Base-by-base conservation (phyloP, 2,329 filamentous ascomycete species). In the Ilyonectria mors-panacis region DNA sequence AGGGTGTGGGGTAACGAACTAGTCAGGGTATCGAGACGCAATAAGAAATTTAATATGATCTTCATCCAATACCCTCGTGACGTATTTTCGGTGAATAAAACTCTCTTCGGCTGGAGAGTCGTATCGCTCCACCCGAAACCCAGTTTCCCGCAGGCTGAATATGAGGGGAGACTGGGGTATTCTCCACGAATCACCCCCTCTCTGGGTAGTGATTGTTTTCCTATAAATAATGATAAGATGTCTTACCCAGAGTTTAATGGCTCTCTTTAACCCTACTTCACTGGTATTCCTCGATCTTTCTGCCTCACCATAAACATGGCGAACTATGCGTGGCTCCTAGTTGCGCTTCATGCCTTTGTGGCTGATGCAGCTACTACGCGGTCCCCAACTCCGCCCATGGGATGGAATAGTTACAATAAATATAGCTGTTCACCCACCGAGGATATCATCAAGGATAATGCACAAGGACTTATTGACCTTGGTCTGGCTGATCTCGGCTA, bases 331-430 rank as follows among this genome's bases (percentile, higher is more conserved):
- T 63, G 53, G 64, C 23, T 55, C 42, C n/a, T 59, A 17, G 39
- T 50, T 35, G 64, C 54, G n/a, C 57, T 21, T n/a, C 53, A 55
- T 23, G 21, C n/a, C 8, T 45, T 63, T 6, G 33, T 26, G 5
- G 51, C 33, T 8, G 35, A 58, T n/a, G 55, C 55, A 28, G 53
- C 53, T n/a, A 72, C 59, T 0, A 67, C 65, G 1, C 75, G 67
- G 28, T 77, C 78, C 1, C 69, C 75, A 6, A 81, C 81, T 1
- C 83, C 84, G 2, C 81, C 81, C 0, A 84, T 85, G 83, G 82
- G 87, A 13, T 90, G 87, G 87, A 90, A 90, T 67, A 86, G 84
- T 2, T 90, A 90, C 70, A 91, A 91, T 60, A 82, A 84, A 47
- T 76, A 76, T 15, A 65, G 63, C 17, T 76, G 74, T 37, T 59